Percentiles rank a stretch among this genome's conserved stretches.
These are phyloP conservation scores for Termitomyces sp. DNA, from an alignment of 768 basidiomycete genomes.

Conservation along the genomic window DNA sequence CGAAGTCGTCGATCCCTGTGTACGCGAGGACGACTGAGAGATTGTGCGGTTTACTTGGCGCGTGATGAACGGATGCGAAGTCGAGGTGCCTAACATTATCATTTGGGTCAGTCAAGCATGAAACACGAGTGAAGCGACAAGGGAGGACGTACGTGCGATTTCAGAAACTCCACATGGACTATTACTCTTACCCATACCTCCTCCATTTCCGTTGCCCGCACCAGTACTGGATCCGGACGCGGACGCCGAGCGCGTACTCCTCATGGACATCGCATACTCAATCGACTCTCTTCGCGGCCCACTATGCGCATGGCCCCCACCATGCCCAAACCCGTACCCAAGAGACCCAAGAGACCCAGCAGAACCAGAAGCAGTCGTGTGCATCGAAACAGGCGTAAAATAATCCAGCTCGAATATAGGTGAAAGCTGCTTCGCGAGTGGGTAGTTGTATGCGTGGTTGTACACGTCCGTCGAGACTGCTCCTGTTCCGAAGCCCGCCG, in stretches of 20 bases:
- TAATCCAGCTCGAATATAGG: slow-evolving; percentile 66
- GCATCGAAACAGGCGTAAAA: slow-evolving; percentile 33
- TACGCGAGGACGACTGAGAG: slow-evolving; percentile 58
- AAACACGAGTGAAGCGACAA: background rate
- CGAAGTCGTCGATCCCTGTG: slow-evolving; percentile 41
- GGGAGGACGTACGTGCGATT: slow-evolving; percentile 33
- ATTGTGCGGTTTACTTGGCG: slow-evolving; percentile 62
- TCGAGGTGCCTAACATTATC: slow-evolving; percentile 35
- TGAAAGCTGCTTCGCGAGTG: slow-evolving; percentile 47
- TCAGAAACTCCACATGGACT: slow-evolving; percentile 34
- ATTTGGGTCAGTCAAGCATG: background rate
- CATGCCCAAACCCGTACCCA: background rate
- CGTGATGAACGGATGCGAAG: slow-evolving; percentile 46
- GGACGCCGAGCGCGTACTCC: background rate
- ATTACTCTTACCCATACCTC: slow-evolving; percentile 15
- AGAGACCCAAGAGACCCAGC: background rate
- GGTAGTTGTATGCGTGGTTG: slow-evolving; percentile 30
- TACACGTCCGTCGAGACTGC: slow-evolving; percentile 25
- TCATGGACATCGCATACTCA: slow-evolving; percentile 11
- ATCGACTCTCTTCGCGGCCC: slow-evolving; percentile 8
- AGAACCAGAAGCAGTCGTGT: background rate
- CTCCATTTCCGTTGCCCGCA: background rate
- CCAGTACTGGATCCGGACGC: background rate
- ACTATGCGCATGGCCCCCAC: slow-evolving; percentile 1
- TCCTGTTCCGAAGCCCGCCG: background rate